Evolutionary conservation across 257 asterid genomes (phyloP), one percentile per base, ranked within the genome.

Genomic region (Przewalskia tangutica): DNA sequence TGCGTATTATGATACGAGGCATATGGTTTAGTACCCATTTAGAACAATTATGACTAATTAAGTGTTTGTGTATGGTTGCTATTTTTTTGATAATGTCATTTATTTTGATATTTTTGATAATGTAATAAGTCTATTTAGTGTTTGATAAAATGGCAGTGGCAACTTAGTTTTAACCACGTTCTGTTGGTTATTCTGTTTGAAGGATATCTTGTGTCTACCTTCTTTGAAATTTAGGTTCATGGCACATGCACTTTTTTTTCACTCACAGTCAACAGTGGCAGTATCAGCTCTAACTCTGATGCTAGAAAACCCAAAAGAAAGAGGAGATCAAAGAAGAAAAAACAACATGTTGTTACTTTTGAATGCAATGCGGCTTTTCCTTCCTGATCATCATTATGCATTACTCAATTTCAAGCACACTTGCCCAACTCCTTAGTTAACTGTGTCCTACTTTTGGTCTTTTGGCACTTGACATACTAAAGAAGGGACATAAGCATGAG

Each of bases 261-360:
- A 23, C 88, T 90, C 64, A 92, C 93, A 50, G 95, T 95, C 80
- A 91, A 92, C 86, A 94, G 94, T 54, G 88, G 87, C 55, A 88
- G 81, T 76, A 51, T 84, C 48, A 86, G 87, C 81, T 81, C 87
- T 63, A 86, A 59, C 75, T 88, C 91, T 79, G 91, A 88, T 86
- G 91, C 89, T 32, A 86, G 97, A 81, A 96, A 94, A 84, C 99
- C 99, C 23, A 83, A 84, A 78, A 86, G 99, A 81, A 96, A 96
- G 88, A 90, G 98, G 88, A 90, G 99, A 86, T 97, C 97, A 0
- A 96, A 96, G 97, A 96, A 96, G 97, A 96, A 94, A 83, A 96
- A 88, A 90, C 92, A 93, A 83, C 89, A 91, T 88, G 86, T 87
- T 63, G 66, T 23, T 75, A 50, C 62, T 75, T 75, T 16, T 50